Evolutionary conservation across 2,329 filamentous ascomycete genomes (phyloP), one percentile per base, ranked within the genome.

Genomic region (Cryphonectria radicalis): DNA sequence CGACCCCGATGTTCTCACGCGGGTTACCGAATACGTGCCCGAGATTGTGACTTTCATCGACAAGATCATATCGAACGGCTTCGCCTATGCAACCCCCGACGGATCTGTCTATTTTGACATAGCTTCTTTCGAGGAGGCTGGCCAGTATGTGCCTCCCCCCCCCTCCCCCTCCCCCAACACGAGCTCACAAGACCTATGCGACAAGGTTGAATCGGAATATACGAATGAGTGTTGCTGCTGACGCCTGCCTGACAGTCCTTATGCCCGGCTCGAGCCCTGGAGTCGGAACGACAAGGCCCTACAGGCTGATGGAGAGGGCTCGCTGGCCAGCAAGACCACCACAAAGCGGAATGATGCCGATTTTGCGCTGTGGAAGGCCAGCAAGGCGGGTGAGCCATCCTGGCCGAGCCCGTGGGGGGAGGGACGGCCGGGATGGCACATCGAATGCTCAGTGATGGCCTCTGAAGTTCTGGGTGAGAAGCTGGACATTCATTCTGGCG

Each of bases 101-200:
- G 95, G 94, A 0, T 97, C 93, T 0, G 94, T 98, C 0, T 98
- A 98, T 81, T 98, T 98, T 74, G 95, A 98, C 77, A 98, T 97
- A 74, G 85, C 87, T 5, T 89, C 93, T 0, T 98, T 97, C 77
- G 94, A 98, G 79, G 89, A 90, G 75, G 90, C 89, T 0, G 94
- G 95, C 0, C 94, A 97, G 79, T 68, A 63, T n/a, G 67, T 68
- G 43, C 10, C 37, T 10, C 8, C 37, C 10, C 37, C 8, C 11
- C 37, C 37, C 11, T 11, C 37, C 2, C 6, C 2, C 6, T 11
- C 37, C 32, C 32, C 32, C 32, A 32, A 32, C 28, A 32, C 0
- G 32, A 4, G 32, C 13, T 22, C 13, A n/a, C 17, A 63, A 7
- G 4, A 11, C 1, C 22, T 17, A 46, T 25, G 22, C 25, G 32